Conservation (phyloP, 148 eudicot genomes). For the Pharnaceum exiguum region DNA sequence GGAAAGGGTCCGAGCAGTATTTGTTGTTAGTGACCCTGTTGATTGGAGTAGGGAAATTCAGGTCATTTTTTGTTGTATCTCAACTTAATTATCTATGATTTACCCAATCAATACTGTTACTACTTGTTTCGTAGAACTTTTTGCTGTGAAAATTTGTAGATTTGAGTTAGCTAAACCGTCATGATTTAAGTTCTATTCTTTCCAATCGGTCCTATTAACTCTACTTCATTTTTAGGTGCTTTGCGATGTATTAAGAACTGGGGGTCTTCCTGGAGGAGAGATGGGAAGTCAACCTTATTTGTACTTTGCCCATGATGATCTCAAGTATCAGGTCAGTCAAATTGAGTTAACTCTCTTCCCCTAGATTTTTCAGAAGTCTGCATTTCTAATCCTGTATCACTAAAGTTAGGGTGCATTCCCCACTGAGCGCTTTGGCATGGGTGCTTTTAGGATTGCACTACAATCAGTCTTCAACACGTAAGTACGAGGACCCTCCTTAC, state of each 20-base stretch:
- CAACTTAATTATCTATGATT: too few relatives aligned
- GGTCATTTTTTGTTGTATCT: slow-evolving; percentile 30
- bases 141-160: background rate
- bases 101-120: slow-evolving; percentile 3
- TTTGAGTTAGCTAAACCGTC: too few relatives aligned
- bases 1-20: slow-evolving; percentile 62
- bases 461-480: slow-evolving; percentile 88
- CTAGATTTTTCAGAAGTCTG: background rate
- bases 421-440: slow-evolving; percentile 85
- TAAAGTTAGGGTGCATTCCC: slow-evolving; percentile 78
- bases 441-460: slow-evolving; percentile 83
- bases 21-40: slow-evolving; percentile 77
- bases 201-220: background rate
- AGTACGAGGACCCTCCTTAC: slow-evolving; percentile 1
- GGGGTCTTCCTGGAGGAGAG: slow-evolving; percentile 86
- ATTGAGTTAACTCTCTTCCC: slow-evolving; percentile 2
- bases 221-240: slow-evolving; percentile 53
- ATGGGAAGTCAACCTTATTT: slow-evolving; percentile 64
- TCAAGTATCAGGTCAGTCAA: slow-evolving; percentile 73
- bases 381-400: slow-evolving; percentile 33
- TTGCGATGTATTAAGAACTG: slow-evolving; percentile 85
- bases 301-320: slow-evolving; percentile 88
- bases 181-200: background rate
- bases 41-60: slow-evolving; percentile 97
- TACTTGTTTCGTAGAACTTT: background rate